phyloP scores from a whole-genome alignment of 2,329 filamentous ascomycete species.

The Penicillium sumatraense region DNA sequence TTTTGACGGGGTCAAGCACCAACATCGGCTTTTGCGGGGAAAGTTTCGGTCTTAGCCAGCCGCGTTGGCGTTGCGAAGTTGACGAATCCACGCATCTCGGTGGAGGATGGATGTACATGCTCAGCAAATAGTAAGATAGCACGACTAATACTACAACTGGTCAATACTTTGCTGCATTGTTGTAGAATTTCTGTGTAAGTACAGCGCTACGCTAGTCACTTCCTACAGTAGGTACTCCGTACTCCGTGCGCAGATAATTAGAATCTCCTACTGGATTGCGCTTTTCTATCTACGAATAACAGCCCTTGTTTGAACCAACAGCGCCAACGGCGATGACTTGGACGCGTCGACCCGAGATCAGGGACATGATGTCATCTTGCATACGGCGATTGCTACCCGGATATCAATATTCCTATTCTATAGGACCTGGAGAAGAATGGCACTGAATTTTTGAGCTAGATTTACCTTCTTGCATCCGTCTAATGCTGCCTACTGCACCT shows the following conservation, averaged over 20 bases:
- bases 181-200: background rate
- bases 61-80: background rate
- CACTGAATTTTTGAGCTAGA: conserved; percentile 1
- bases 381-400: background rate
- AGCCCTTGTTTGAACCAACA: conserved; percentile 15
- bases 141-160: background rate
- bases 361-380: conserved; percentile 19
- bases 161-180: background rate
- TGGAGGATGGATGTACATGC: no score
- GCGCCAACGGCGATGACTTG: conserved; percentile 14
- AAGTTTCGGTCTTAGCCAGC: background rate
- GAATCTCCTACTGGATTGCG: background rate
- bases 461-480: background rate
- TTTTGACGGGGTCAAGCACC: no score
- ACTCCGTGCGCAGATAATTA: no score
- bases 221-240: no score
- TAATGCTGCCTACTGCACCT: background rate
- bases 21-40: background rate
- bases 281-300: conserved; percentile 3
- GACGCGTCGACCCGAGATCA: background rate
- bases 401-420: background rate
- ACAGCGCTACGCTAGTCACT: background rate
- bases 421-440: background rate
- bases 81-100: background rate
- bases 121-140: no score